Evolutionary conservation across 1,139 yeast species (phyloP).

Genomic region (Yamadazyma atmosphaerica): DNA sequence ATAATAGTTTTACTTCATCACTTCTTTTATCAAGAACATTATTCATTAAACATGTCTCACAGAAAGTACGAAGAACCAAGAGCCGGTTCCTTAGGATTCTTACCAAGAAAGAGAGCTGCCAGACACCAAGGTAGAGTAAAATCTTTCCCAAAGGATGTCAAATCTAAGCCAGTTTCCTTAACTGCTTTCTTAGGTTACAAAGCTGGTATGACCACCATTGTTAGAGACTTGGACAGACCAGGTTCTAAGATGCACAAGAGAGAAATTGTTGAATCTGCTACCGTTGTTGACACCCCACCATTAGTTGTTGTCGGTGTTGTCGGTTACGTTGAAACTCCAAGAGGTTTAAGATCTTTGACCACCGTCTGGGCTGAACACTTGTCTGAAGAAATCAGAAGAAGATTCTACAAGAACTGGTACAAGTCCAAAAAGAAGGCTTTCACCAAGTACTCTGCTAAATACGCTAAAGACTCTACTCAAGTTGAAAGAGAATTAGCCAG

Average conservation of each 20-base stretch:
- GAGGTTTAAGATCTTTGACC: conserved; percentile 99
- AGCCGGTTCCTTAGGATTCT: conserved; percentile 99
- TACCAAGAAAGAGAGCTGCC: conserved; percentile 99
- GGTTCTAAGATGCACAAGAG: conserved; percentile 99
- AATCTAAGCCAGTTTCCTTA: conserved; percentile 97
- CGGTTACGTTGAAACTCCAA: conserved; percentile 99
- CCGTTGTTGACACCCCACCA: conserved; percentile 99
- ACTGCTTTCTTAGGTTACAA: conserved; percentile 99
- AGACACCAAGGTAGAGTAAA: conserved; percentile 98
- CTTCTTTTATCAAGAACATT: conserved; percentile 1
- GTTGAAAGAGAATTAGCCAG: conserved; percentile 97
- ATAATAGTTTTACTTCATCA: neutral
- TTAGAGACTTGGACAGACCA: conserved; percentile 99
- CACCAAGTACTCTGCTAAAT: conserved; percentile 99
- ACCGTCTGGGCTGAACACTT: conserved; percentile 99
- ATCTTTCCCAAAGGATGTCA: conserved; percentile 99
- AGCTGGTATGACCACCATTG: conserved; percentile 99
- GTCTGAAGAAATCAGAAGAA: conserved; percentile 98
- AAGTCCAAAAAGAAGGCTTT: conserved; percentile 99
- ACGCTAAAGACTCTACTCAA: conserved; percentile 88
- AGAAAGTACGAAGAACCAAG: conserved; percentile 99
- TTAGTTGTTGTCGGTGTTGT: conserved; percentile 99
- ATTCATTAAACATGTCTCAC: conserved; percentile 75
- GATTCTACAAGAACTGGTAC: conserved; percentile 99
- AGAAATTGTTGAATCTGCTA: conserved; percentile 99